These are phyloP conservation scores for Tinospora cordifolia DNA, from an alignment of 164 flowering plant genomes.

Conservation along the genomic window DNA sequence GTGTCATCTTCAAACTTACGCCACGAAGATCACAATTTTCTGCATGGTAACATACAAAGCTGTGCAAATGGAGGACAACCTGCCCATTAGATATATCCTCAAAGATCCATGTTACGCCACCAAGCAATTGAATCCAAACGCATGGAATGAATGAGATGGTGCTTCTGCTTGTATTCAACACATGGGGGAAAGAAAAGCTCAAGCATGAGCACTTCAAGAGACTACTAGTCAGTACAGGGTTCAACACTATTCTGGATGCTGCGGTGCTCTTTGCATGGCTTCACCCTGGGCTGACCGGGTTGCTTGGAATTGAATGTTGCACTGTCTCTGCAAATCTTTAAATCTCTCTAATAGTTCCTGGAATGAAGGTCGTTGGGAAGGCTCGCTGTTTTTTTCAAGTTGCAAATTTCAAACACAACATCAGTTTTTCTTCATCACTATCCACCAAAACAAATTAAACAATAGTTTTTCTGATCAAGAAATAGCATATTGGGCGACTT, in stretches of 20 bases:
- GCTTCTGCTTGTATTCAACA: not conserved
- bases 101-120: too few species aligned
- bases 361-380: slow-evolving; percentile 56
- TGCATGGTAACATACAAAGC: not conserved
- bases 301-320: slow-evolving; percentile 45
- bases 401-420: not conserved
- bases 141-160: not conserved
- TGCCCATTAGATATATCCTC: too few species aligned
- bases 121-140: not conserved
- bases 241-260: not conserved
- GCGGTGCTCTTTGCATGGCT: slow-evolving; percentile 22
- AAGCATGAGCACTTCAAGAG: not conserved
- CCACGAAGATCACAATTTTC: not conserved
- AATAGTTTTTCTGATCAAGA: not conserved
- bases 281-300: slow-evolving; percentile 41
- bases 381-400: slow-evolving; percentile 43
- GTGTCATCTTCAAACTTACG: not conserved
- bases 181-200: not conserved
- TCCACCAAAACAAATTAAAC: not conserved
- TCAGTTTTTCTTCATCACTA: not conserved
- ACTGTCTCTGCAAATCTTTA: slow-evolving; percentile 58
- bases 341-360: slow-evolving; percentile 68
- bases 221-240: too few species aligned
- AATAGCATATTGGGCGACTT: too few species aligned
- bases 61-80: not conserved